Conservation (phyloP, 1,284 basidiomycete species). For the Caloboletus firmus region DNA sequence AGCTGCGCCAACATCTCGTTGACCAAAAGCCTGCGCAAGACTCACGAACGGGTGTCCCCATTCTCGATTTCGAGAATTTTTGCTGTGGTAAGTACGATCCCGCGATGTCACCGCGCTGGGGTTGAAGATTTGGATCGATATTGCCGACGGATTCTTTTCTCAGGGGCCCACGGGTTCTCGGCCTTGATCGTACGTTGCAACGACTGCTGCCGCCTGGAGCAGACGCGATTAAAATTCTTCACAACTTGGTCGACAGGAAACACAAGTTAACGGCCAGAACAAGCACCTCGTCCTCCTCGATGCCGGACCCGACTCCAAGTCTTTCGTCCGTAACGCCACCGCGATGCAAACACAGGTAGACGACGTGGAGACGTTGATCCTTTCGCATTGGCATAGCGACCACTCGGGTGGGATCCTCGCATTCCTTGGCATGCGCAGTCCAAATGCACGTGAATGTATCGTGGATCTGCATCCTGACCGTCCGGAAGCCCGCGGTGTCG, state of each 20-base stretch:
- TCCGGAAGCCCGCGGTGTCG: constrained; percentile 72
- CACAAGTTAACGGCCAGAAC: constrained; percentile 45
- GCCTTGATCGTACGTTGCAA: constrained; percentile 61
- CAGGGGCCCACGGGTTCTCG: constrained; percentile 81
- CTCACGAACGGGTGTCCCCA: constrained; percentile 56
- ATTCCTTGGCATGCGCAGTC: constrained; percentile 50
- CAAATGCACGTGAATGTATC: constrained; percentile 39
- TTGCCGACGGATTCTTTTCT: not conserved
- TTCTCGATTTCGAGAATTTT: constrained; percentile 71
- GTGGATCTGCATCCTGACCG: constrained; percentile 77
- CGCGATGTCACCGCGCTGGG: not conserved
- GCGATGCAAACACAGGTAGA: constrained; percentile 58
- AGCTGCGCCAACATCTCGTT: constrained; percentile 62
- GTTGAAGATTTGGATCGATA: not conserved
- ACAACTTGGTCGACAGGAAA: constrained; percentile 45
- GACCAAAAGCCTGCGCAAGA: constrained; percentile 52
- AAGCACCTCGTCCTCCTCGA: constrained; percentile 70
- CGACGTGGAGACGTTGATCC: constrained; percentile 59
- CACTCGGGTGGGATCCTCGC: constrained; percentile 75
- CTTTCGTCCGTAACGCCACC: constrained; percentile 67
- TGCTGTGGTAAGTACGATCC: constrained; percentile 60
- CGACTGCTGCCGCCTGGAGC: not conserved
- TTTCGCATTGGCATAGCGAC: constrained; percentile 84
- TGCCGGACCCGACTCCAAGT: constrained; percentile 73
- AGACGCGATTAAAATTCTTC: not conserved